Evolutionary conservation across 805 yeast genomes (phyloP).

Genomic region (Saccharomycopsis fermentans): DNA sequence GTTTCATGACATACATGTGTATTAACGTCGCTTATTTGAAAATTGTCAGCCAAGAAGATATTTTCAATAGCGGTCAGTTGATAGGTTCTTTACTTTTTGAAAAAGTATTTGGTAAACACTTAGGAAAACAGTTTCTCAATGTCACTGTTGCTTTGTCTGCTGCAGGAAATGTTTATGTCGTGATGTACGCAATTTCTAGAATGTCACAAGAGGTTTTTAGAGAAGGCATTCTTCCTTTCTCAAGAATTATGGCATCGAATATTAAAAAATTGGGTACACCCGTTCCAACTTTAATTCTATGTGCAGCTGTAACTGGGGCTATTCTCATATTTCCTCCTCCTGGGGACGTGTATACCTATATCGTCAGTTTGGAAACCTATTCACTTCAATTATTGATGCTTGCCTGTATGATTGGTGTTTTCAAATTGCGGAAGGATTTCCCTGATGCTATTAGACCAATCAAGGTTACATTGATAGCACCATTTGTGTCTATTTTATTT

Average conservation of each 20-base stretch:
- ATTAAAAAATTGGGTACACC: slow-evolving; percentile 46
- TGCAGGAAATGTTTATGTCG: slow-evolving; percentile 54
- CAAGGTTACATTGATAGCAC: slow-evolving; percentile 15
- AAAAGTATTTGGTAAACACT: slow-evolving; percentile 40
- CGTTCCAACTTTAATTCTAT: slow-evolving; percentile 34
- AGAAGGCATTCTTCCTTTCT: slow-evolving; percentile 51
- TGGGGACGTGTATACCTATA: slow-evolving; percentile 18
- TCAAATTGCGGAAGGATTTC: slow-evolving; percentile 15
- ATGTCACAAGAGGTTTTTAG: slow-evolving; percentile 56
- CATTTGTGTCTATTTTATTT: slow-evolving; percentile 8
- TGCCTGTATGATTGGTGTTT: slow-evolving; percentile 14
- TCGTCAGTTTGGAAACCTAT: slow-evolving; percentile 17
- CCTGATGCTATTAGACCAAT: slow-evolving; percentile 16
- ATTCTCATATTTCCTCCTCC: slow-evolving; percentile 17
- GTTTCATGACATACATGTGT: slow-evolving; percentile 38
- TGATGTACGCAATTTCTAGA: slow-evolving; percentile 47
- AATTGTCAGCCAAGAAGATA: slow-evolving; percentile 43
- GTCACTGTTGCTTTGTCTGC: slow-evolving; percentile 51
- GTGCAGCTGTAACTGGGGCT: slow-evolving; percentile 25
- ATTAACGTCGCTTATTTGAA: slow-evolving; percentile 48
- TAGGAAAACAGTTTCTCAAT: slow-evolving; percentile 47
- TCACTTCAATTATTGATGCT: slow-evolving; percentile 14
- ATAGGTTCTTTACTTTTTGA: slow-evolving; percentile 50
- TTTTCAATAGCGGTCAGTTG: slow-evolving; percentile 44
- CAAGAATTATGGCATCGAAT: slow-evolving; percentile 42